Evolutionary conservation across 2,329 filamentous ascomycete genomes (phyloP), one percentile per base, ranked within the genome.

Genomic region (Colletotrichum trifolii): DNA sequence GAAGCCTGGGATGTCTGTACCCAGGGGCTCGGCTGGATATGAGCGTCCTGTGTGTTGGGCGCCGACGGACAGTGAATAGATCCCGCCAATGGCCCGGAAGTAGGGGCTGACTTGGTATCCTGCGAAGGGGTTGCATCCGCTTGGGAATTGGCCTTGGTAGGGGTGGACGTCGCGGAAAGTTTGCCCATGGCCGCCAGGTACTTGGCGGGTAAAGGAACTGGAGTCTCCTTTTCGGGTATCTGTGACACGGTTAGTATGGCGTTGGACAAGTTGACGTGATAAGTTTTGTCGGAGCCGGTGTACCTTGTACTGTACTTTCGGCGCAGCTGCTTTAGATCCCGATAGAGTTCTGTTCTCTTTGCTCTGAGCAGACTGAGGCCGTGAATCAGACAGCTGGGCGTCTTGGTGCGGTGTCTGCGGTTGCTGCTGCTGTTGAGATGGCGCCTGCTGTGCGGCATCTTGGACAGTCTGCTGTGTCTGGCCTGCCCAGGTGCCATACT

Each of bases 141-240:
- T 3, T 63, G 53, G 13, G 40, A 8, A 15, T n/a, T 54, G 36
- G 35, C 11, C 59, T 63, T 62, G 33, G 53, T 38, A 34, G 71
- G 48, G 6, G 69, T 49, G 11, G 72, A 46, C 8, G 70, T 64
- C 25, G 64, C 67, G 2, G 74, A 64, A 8, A 73, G 60, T 9
- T 76, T 75, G 54, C 70, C 74, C 71, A 80, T 79, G 8, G 78
- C 77, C n/a, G 79, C 78, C 52, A 80, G 68, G 55, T 79, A 80
- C 58, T 80, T 79, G 6, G 79, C 76, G 1, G 80, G 80, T 9
- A 82, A 68, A 10, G 80, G 80, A 6, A 82, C 80, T 3, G 80
- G 80, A 1, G 80, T 81, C 60, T 82, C 73, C 68, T 81, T 82
- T 12, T 74, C 69, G 25, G 78, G 78, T 6, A 67, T 74, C 69